Evolutionary conservation across 1,139 yeast species (phyloP).

Genomic region (Barnettozyma hawaiiensis): DNA sequence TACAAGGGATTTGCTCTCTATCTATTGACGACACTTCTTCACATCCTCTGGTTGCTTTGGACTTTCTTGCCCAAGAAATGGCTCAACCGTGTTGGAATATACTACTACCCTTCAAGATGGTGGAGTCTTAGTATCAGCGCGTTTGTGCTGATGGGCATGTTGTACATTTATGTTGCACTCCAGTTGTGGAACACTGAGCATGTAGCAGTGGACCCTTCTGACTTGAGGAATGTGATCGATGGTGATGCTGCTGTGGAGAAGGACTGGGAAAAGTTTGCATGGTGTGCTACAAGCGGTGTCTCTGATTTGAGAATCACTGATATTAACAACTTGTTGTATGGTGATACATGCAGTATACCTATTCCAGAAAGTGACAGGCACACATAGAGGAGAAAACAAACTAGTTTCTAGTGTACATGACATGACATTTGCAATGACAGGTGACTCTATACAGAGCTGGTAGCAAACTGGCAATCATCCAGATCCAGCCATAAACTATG

Average conservation of each 20-base stretch:
- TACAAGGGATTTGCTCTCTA: constrained; percentile 80
- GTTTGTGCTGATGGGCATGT: constrained; percentile 61
- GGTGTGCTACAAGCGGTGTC: constrained; percentile 68
- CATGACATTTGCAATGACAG: background rate
- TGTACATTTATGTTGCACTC: constrained; percentile 64
- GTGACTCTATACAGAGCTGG: background rate
- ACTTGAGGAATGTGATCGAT: constrained; percentile 63
- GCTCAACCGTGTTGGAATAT: constrained; percentile 49
- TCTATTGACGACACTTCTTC: constrained; percentile 49
- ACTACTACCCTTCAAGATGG: constrained; percentile 80
- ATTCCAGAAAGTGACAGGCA: too few relatives aligned
- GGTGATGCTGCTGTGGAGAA: constrained; percentile 47
- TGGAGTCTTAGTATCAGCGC: constrained; percentile 81
- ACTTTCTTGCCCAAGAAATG: constrained; percentile 54
- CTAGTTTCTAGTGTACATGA: background rate
- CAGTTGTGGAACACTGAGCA: constrained; percentile 71
- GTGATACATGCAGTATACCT: background rate
- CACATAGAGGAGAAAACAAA: too few relatives aligned
- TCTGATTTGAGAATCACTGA: constrained; percentile 73
- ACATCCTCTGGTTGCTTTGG: constrained; percentile 61
- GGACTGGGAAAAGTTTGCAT: constrained; percentile 36
- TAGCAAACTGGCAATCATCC: background rate
- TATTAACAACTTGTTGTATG: constrained; percentile 65
- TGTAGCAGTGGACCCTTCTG: constrained; percentile 53
- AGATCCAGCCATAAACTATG: background rate